Conservation (phyloP, 352 stramenopile genomes). For the Globisporangium cylindrosporum region DNA sequence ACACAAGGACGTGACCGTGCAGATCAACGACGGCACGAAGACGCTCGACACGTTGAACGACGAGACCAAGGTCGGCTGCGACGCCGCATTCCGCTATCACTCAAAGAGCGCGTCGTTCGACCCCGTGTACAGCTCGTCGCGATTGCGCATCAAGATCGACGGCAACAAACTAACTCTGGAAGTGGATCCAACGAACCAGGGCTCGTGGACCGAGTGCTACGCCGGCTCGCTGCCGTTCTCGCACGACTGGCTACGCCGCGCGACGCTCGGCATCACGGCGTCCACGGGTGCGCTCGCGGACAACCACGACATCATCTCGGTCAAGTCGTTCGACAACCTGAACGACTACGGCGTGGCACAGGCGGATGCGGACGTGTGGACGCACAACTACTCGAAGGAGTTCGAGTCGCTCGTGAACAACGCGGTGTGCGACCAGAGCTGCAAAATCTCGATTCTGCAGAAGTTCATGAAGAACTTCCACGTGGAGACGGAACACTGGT, state of each 20-base stretch:
- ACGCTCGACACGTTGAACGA: slow-evolving; percentile 63
- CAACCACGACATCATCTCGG: slow-evolving; percentile 79
- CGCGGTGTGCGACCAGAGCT: slow-evolving; percentile 64
- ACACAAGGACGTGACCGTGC: slow-evolving; percentile 80
- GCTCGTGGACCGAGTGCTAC: slow-evolving; percentile 66
- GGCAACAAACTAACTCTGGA: slow-evolving; percentile 53
- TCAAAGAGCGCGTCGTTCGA: slow-evolving; percentile 66
- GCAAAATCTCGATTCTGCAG: slow-evolving; percentile 79
- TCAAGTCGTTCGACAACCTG: slow-evolving; percentile 59
- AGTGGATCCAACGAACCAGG: slow-evolving; percentile 55
- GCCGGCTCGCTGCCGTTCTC: slow-evolving; percentile 60
- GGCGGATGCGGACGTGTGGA: slow-evolving; percentile 69
- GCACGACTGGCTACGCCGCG: slow-evolving; percentile 58
- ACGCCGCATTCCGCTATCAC: slow-evolving; percentile 78
- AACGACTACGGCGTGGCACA: slow-evolving; percentile 52
- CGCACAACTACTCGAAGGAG: slow-evolving; percentile 86
- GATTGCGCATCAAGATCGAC: slow-evolving; percentile 61
- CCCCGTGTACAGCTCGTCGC: slow-evolving; percentile 66
- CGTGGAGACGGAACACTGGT: slow-evolving; percentile 80
- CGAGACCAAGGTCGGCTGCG: slow-evolving; percentile 70
- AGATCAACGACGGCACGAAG: slow-evolving; percentile 79
- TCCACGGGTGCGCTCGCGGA: slow-evolving; percentile 77
- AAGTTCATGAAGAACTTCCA: slow-evolving; percentile 83
- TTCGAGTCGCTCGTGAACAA: slow-evolving; percentile 61
- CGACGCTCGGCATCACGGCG: slow-evolving; percentile 67